Conservation (phyloP, 768 basidiomycete species). For the Grammothele lineata region DNA sequence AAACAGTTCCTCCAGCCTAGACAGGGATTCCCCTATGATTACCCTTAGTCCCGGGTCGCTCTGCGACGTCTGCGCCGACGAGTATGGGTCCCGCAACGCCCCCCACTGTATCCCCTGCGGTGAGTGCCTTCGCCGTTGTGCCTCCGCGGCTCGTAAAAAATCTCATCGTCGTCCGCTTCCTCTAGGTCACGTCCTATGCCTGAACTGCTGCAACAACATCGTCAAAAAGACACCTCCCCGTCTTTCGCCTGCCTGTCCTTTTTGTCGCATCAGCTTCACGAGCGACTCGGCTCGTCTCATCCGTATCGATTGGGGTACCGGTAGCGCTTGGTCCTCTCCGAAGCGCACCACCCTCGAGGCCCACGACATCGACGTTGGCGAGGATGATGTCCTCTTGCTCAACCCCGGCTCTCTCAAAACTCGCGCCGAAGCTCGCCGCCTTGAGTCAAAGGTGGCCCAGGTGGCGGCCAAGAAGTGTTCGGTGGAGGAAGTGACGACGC, state of each 20-base stretch:
- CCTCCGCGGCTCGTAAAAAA: slow-evolving; percentile 11
- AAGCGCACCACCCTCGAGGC: slow-evolving; percentile 47
- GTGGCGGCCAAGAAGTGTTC: slow-evolving; percentile 85
- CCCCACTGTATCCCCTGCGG: slow-evolving; percentile 84
- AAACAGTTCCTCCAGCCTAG: slow-evolving; percentile 21
- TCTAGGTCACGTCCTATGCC: slow-evolving; percentile 77
- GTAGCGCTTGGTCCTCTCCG: slow-evolving; percentile 69
- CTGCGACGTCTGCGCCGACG: slow-evolving; percentile 89
- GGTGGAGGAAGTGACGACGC: slow-evolving; percentile 75
- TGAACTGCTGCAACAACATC: slow-evolving; percentile 72
- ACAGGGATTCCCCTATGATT: slow-evolving; percentile 50
- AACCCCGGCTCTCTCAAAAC: slow-evolving; percentile 25
- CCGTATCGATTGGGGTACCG: slow-evolving; percentile 70
- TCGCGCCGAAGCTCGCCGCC: slow-evolving; percentile 52
- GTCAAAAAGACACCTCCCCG: slow-evolving; percentile 75
- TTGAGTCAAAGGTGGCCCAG: slow-evolving; percentile 75
- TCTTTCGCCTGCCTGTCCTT: slow-evolving; percentile 73
- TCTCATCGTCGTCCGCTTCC: slow-evolving; percentile 21
- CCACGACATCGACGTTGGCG: slow-evolving; percentile 36
- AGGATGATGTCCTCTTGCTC: slow-evolving; percentile 25
- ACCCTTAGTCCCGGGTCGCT: slow-evolving; percentile 77
- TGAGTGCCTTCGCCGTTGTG: slow-evolving; percentile 30
- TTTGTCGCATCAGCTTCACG: slow-evolving; percentile 76
- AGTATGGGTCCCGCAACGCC: slow-evolving; percentile 68
- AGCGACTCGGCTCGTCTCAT: slow-evolving; percentile 66